These are phyloP conservation scores for Aurantiochytrium sp. DNA, from an alignment of 108 stramenopile species.

Conservation along the genomic window DNA sequence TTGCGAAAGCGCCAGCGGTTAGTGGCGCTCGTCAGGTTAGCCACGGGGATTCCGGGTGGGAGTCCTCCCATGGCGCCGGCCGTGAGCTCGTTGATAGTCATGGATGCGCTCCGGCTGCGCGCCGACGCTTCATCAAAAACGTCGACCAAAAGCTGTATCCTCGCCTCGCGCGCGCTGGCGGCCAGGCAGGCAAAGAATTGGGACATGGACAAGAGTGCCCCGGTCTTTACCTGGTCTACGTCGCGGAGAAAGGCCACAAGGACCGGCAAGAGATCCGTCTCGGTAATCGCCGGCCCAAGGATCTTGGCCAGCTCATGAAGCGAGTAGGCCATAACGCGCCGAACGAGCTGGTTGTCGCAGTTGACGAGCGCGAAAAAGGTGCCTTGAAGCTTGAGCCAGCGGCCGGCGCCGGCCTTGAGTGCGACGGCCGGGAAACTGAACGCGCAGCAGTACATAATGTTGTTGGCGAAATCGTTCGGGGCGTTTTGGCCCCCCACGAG, in stretches of 20 bases:
- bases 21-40: not conserved
- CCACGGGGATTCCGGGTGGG: not conserved
- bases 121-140: slow-evolving; percentile 34
- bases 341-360: slow-evolving; percentile 57
- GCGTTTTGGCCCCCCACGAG: not conserved
- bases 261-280: slow-evolving; percentile 68
- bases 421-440: slow-evolving; percentile 94
- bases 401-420: slow-evolving; percentile 74
- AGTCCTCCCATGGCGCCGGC: not conserved
- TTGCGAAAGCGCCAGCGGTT: not conserved
- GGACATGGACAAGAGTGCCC: slow-evolving; percentile 74
- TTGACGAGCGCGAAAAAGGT: slow-evolving; percentile 73
- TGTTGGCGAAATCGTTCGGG: slow-evolving; percentile 48
- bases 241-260: slow-evolving; percentile 83
- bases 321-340: slow-evolving; percentile 72
- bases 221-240: slow-evolving; percentile 81
- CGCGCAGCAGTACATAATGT: slow-evolving; percentile 90
- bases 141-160: slow-evolving; percentile 68
- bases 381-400: slow-evolving; percentile 69
- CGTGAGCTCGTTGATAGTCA: not conserved
- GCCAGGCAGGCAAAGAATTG: slow-evolving; percentile 66
- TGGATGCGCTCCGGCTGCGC: not conserved
- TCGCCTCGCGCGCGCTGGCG: slow-evolving; percentile 56
- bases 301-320: slow-evolving; percentile 86
- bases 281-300: slow-evolving; percentile 62